Base-by-base conservation (phyloP, 1,284 basidiomycete species). In the Singerocomus rubriflavus region DNA sequence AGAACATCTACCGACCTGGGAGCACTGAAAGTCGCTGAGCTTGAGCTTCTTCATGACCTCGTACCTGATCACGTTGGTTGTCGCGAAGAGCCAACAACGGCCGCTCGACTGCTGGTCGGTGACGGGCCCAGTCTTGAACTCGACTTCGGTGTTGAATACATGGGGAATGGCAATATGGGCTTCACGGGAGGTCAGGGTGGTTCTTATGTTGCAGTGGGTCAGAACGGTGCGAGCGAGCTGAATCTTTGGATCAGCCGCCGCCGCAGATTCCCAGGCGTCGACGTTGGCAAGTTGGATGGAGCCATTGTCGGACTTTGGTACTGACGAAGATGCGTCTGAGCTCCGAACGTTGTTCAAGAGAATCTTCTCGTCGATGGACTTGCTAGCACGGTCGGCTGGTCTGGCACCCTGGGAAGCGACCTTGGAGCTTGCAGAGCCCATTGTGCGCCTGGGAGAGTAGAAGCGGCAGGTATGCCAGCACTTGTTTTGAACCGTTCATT, bases 51-150 rank as follows among this genome's bases (percentile, higher is more conserved):
- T 90, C 79, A 92, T 88, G 51, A 94, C 78, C 46, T 85, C 81
- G 70, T 92, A 88, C 30, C 94, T 79, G 55, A 94, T 75, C 17
- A 94, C 82, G 66, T 96, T 95, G 56, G 90, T 93, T 4, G 91
- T 88, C 1, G 92, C 91, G 66, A 96, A 96, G 13, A 96, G 76
- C 93, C 93, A 97, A 73, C 93, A 97, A 36, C 93, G 76, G 0
- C 93, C 93, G 35, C 84, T 88, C 59, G 76, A 82, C 71, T 84
- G 89, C 78, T 98, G 95, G 72, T 92, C 87, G 31, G 92, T 93
- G 50, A 96, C 76, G 2, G 92, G 92, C 6, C 79, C 81, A 4
- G 90, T 81, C 73, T 89, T 85, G 74, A 88, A 84, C 46, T 89
- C 87, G 41, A 96, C 67, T 57, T 83, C 76, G 59, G 84, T 76